A percentile compares a stretch with the other conserved stretches of the same genome.
These are phyloP conservation scores for Annona squamosa DNA, from an alignment of 164 flowering plant genomes.

Conservation along the genomic window DNA sequence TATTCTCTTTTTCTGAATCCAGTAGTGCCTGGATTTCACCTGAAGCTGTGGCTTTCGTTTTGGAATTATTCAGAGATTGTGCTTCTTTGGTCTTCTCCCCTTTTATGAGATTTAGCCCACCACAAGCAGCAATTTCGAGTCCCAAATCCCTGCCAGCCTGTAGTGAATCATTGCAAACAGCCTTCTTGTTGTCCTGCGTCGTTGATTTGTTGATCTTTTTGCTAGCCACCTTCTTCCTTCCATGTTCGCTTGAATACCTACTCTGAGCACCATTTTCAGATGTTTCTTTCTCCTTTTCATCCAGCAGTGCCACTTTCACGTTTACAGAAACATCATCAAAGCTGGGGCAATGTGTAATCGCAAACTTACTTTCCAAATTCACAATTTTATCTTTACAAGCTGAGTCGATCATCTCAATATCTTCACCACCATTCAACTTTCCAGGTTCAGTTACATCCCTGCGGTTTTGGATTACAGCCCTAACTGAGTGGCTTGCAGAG, in stretches of 20 bases:
- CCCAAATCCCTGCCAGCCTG: too few species aligned
- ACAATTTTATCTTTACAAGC: neutral
- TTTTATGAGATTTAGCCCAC: conserved; percentile 2
- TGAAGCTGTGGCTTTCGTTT: conserved; percentile 5
- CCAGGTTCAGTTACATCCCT: conserved; percentile 11
- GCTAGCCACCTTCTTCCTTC: conserved; percentile 11
- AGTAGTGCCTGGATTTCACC: conserved; percentile 15
- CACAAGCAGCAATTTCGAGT: neutral
- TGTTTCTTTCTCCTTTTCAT: conserved; percentile 45
- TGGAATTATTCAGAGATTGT: conserved; percentile 8
- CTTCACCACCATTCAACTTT: conserved; percentile 7
- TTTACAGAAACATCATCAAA: conserved; percentile 1
- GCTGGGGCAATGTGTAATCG: too few species aligned
- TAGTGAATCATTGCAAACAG: conserved; percentile 5
- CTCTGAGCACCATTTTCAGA: conserved; percentile 15
- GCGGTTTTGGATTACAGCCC: conserved; percentile 16
- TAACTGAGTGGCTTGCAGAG: conserved; percentile 27
- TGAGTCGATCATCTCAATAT: conserved; percentile 6
- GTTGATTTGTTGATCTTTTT: conserved; percentile 15
- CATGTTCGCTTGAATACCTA: conserved; percentile 12
- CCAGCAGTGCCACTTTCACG: conserved; percentile 14
- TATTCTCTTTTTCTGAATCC: conserved; percentile 41
- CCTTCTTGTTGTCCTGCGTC: conserved; percentile 11
- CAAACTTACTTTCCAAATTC: too few species aligned
- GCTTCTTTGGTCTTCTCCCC: conserved; percentile 7